Evolutionary conservation across 768 basidiomycete genomes (phyloP).

Genomic region (Pseudohyphozyma bogoriensis): DNA sequence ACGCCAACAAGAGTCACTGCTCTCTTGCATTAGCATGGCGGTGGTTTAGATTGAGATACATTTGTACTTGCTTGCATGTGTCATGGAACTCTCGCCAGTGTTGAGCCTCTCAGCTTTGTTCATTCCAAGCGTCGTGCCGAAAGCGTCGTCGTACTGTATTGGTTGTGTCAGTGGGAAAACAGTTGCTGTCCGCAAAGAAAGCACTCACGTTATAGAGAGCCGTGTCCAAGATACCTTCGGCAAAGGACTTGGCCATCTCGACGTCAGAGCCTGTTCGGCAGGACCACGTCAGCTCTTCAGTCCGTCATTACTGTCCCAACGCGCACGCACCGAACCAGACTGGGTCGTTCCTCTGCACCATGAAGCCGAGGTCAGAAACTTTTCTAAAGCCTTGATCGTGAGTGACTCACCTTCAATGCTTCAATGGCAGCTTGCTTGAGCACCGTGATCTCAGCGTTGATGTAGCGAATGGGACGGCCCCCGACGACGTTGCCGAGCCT

Average conservation of each 20-base stretch:
- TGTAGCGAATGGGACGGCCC: conserved; percentile 67
- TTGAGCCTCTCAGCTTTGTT: conserved; percentile 76
- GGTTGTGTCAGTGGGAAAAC: too few species aligned
- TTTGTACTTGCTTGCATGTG: too few species aligned
- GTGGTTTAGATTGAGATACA: background rate
- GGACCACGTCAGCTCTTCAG: background rate
- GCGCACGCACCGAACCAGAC: conserved; percentile 36
- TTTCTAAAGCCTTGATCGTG: background rate
- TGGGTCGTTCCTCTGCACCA: conserved; percentile 1
- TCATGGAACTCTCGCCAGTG: conserved; percentile 79
- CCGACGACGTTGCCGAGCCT: conserved; percentile 88
- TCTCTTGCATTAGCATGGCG: conserved; percentile 35
- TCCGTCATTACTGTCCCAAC: background rate
- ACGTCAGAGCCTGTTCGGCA: conserved; percentile 62
- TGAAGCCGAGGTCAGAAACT: background rate
- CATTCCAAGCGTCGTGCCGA: conserved; percentile 67
- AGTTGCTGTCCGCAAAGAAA: too few species aligned
- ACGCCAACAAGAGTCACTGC: conserved; percentile 44
- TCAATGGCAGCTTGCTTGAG: conserved; percentile 74
- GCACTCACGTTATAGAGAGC: conserved; percentile 37
- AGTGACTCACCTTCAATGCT: conserved; percentile 12
- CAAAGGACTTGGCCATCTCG: conserved; percentile 65
- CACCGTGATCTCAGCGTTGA: conserved; percentile 33
- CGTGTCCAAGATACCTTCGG: conserved; percentile 74
- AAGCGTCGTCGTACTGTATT: conserved; percentile 56